These are phyloP conservation scores for Berkeleyomyces rouxiae DNA, from an alignment of 2,329 filamentous ascomycete genomes.

Conservation along the genomic window DNA sequence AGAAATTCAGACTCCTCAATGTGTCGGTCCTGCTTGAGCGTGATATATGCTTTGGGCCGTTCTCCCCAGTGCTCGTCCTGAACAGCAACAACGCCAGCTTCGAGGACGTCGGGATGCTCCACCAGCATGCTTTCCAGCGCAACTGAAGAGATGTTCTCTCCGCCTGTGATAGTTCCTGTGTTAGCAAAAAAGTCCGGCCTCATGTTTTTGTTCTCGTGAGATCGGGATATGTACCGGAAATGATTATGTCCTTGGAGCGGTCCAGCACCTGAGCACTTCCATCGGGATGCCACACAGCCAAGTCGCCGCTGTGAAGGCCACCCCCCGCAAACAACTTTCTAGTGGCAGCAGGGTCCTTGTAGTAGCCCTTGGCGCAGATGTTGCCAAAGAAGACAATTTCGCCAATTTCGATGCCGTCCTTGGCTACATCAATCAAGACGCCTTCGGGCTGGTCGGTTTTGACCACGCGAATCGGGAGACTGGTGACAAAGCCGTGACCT, in stretches of 20 bases:
- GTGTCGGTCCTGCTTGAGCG: constrained; percentile 50
- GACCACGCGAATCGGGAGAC: constrained; percentile 64
- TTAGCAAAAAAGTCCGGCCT: constrained; percentile 7
- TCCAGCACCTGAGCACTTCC: constrained; percentile 85
- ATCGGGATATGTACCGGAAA: constrained; percentile 47
- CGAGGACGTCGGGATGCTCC: constrained; percentile 74
- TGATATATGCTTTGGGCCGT: constrained; percentile 85
- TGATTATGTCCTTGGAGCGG: constrained; percentile 94
- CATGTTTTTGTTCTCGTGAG: neutral
- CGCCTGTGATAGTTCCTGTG: constrained; percentile 36
- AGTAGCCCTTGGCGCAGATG: constrained; percentile 82
- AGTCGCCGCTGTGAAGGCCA: constrained; percentile 72
- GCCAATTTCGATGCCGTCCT: constrained; percentile 33
- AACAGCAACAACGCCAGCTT: constrained; percentile 80
- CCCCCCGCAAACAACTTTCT: constrained; percentile 75
- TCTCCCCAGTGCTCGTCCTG: constrained; percentile 88
- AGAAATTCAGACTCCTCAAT: constrained; percentile 51
- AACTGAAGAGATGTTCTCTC: constrained; percentile 92
- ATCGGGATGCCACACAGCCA: constrained; percentile 86
- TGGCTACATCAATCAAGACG: constrained; percentile 28
- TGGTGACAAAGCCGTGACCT: constrained; percentile 79
- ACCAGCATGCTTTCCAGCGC: constrained; percentile 81
- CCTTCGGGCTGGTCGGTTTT: constrained; percentile 58
- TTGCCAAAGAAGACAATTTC: constrained; percentile 73
- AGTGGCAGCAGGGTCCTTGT: constrained; percentile 76